Percentiles rank a stretch among this genome's conserved stretches.
Evolutionary conservation across 352 stramenopile genomes (phyloP).

Genomic region (Phytopythium chamaehyphon): DNA sequence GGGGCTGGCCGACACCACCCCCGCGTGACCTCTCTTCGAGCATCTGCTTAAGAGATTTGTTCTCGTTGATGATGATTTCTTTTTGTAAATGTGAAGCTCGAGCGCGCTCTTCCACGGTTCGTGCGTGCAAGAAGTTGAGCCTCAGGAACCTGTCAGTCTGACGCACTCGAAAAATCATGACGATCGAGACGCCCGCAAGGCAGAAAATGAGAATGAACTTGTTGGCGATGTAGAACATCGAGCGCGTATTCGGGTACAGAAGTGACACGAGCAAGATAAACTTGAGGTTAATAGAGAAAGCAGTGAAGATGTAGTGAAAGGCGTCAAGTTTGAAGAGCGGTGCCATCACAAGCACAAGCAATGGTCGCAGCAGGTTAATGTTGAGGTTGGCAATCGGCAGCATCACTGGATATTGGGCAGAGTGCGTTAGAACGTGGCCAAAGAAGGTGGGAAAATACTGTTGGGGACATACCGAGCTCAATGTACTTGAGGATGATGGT

Average conservation of each 20-base stretch:
- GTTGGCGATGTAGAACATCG: slow-evolving; percentile 57
- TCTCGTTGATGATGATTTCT: slow-evolving; percentile 82
- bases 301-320: slow-evolving; percentile 64
- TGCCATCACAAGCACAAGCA: slow-evolving; percentile 55
- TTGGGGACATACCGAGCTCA: slow-evolving; percentile 25
- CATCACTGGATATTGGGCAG: slow-evolving; percentile 24
- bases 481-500: slow-evolving; percentile 45
- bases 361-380: slow-evolving; percentile 56
- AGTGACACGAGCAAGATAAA: slow-evolving; percentile 62
- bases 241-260: slow-evolving; percentile 55
- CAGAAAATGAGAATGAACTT: slow-evolving; percentile 73
- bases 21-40: slow-evolving; percentile 52
- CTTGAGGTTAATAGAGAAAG: slow-evolving; percentile 57
- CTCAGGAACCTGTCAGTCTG: slow-evolving; percentile 74
- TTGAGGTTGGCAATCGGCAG: slow-evolving; percentile 69
- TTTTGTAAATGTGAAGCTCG: slow-evolving; percentile 65
- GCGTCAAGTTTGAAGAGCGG: slow-evolving; percentile 75
- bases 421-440: not conserved
- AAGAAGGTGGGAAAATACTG: not conserved
- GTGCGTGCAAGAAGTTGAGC: slow-evolving; percentile 71
- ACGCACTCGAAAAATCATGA: slow-evolving; percentile 62
- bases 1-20: slow-evolving; percentile 16
- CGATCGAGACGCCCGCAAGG: slow-evolving; percentile 41
- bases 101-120: slow-evolving; percentile 64
- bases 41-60: slow-evolving; percentile 82